A percentile compares a stretch with the other conserved stretches of the same genome.
phyloP scores from a whole-genome alignment of 2,329 filamentous ascomycete genomes.

The Davidsoniella virescens region DNA sequence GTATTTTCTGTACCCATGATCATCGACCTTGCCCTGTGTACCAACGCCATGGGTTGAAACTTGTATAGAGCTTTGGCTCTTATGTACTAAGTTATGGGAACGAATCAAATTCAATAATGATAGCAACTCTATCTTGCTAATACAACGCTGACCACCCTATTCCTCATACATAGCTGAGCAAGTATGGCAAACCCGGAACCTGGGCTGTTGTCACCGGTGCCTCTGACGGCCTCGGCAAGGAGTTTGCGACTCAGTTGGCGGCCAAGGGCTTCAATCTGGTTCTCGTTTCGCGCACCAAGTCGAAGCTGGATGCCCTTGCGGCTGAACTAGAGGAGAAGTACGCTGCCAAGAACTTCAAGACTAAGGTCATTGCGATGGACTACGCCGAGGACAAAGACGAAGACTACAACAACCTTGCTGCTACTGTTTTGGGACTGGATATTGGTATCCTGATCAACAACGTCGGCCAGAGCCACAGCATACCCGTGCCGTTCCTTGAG shows the following conservation, averaged over 20 bases:
- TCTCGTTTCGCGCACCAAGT: constrained; percentile 86
- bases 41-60: neutral
- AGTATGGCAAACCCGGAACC: constrained; percentile 78
- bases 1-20: constrained; percentile 16
- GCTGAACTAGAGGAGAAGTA: constrained; percentile 58
- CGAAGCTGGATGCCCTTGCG: constrained; percentile 68
- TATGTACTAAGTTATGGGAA: too few relatives aligned
- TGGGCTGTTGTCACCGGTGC: constrained; percentile 94
- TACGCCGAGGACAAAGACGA: constrained; percentile 63
- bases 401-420: constrained; percentile 62
- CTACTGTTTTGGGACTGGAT: constrained; percentile 56
- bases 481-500: constrained; percentile 75
- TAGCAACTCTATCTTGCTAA: neutral
- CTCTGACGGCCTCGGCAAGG: constrained; percentile 91
- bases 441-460: constrained; percentile 90
- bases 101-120: neutral
- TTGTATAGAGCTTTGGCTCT: neutral
- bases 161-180: constrained; percentile 47
- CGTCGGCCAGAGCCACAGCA: constrained; percentile 84
- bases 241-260: constrained; percentile 82
- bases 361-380: constrained; percentile 79
- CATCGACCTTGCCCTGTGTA: neutral
- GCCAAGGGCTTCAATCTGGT: constrained; percentile 86
- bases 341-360: constrained; percentile 43
- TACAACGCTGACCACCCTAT: neutral